Conservation (phyloP, 306 rosid genomes). For the Hippophae tibetana region DNA sequence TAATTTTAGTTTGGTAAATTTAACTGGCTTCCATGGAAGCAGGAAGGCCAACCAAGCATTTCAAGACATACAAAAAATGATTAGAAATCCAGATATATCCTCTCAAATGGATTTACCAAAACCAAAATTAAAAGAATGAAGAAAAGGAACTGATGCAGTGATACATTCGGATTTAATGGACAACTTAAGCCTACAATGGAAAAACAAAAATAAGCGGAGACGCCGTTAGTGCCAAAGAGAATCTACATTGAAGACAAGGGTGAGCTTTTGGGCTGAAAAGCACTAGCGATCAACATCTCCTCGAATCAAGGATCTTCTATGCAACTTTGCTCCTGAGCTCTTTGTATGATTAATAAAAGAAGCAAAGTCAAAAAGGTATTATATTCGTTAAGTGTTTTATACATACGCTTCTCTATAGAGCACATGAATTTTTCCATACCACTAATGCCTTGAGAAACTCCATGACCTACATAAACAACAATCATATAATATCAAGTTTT, state of each 20-base stretch:
- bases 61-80: too few species aligned
- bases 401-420: conserved; percentile 32
- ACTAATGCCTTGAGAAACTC: conserved; percentile 78
- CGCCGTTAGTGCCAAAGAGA: conserved; percentile 14
- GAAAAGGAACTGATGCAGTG: too few species aligned
- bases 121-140: too few species aligned
- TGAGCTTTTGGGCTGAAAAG: conserved; percentile 28
- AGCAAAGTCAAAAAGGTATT: background rate
- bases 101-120: too few species aligned
- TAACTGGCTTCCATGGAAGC: too few species aligned
- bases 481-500: background rate
- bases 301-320: conserved; percentile 21
- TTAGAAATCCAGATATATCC: too few species aligned
- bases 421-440: conserved; percentile 50
- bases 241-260: conserved; percentile 40
- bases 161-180: too few species aligned
- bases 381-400: too few species aligned
- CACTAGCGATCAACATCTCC: conserved; percentile 20
- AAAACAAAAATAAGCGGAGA: conserved; percentile 2
- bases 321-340: conserved; percentile 34
- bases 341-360: conserved; percentile 24
- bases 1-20: too few species aligned
- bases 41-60: too few species aligned
- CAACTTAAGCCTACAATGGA: too few species aligned
- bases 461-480: conserved; percentile 59